These are phyloP conservation scores for Platismatia glauca DNA, from an alignment of 495 filamentous ascomycete species.

Conservation along the genomic window DNA sequence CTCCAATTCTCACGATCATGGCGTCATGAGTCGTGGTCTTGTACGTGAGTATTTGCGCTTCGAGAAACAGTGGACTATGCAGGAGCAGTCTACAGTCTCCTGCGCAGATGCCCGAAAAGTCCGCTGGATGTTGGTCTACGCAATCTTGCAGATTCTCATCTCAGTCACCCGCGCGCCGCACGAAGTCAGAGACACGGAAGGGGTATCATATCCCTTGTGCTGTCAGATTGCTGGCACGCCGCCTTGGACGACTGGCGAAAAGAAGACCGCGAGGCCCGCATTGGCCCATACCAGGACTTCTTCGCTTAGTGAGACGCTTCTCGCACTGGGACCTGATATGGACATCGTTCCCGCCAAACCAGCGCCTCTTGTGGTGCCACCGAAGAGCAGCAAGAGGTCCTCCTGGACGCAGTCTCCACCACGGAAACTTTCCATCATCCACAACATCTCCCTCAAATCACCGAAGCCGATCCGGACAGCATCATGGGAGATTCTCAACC, in stretches of 20 bases:
- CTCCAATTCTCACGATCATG: slow-evolving; percentile 31
- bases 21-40: slow-evolving; percentile 28
- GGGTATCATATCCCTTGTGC: slow-evolving; percentile 46
- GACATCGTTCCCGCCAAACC: slow-evolving; percentile 15
- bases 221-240: slow-evolving; percentile 27
- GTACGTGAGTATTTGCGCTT: slow-evolving; percentile 39
- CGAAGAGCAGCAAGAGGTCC: slow-evolving; percentile 5
- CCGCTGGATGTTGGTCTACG: slow-evolving; percentile 68
- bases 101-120: slow-evolving; percentile 51
- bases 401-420: slow-evolving; percentile 4
- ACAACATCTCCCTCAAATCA: slow-evolving; percentile 11
- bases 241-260: slow-evolving; percentile 21
- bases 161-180: slow-evolving; percentile 56
- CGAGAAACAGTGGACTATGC: slow-evolving; percentile 33
- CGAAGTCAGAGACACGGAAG: slow-evolving; percentile 47
- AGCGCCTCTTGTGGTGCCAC: slow-evolving; percentile 6
- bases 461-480: slow-evolving; percentile 19
- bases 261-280: slow-evolving; percentile 11
- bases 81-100: slow-evolving; percentile 36
- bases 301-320: slow-evolving; percentile 12
- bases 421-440: slow-evolving; percentile 5
- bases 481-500: slow-evolving; percentile 18
- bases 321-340: slow-evolving; percentile 11
- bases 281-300: slow-evolving; percentile 1
- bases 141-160: slow-evolving; percentile 63